Evolutionary conservation across 345 rosid species (phyloP).

Genomic region (Psidium guajava): DNA sequence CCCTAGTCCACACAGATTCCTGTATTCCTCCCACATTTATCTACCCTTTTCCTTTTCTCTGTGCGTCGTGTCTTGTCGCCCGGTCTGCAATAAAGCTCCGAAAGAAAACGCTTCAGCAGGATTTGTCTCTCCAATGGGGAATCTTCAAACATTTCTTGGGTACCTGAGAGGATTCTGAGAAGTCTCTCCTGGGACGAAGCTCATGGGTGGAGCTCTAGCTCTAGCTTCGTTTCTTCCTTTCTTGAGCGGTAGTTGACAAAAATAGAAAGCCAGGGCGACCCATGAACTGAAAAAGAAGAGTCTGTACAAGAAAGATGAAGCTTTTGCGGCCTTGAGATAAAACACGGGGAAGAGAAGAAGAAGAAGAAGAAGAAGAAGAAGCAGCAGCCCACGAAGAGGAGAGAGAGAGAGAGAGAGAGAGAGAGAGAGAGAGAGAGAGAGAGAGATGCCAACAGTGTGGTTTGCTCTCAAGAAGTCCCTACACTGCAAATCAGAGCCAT

Average conservation of each 20-base stretch:
- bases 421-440: no score
- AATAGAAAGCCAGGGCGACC: background rate
- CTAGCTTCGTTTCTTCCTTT: background rate
- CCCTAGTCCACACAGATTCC: background rate
- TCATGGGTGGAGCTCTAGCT: background rate
- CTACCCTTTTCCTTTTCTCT: background rate
- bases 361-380: background rate
- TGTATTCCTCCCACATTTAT: background rate
- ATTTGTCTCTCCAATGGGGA: background rate
- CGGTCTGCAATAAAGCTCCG: background rate
- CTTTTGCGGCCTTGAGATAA: background rate
- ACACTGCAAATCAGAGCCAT: constrained; percentile 37
- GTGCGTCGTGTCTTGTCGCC: background rate
- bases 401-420: background rate
- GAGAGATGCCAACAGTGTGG: constrained; percentile 51
- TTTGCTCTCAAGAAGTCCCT: constrained; percentile 33
- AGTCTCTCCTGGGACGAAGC: background rate
- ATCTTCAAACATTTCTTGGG: background rate
- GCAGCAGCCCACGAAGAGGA: background rate
- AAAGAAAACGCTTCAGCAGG: background rate
- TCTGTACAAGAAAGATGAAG: background rate
- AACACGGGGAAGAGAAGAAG: background rate
- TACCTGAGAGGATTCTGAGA: background rate
- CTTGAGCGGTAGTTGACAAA: background rate
- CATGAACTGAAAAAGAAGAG: background rate